Base-by-base conservation (phyloP, 106 monocot species). In the Dendrobium huoshanense region DNA sequence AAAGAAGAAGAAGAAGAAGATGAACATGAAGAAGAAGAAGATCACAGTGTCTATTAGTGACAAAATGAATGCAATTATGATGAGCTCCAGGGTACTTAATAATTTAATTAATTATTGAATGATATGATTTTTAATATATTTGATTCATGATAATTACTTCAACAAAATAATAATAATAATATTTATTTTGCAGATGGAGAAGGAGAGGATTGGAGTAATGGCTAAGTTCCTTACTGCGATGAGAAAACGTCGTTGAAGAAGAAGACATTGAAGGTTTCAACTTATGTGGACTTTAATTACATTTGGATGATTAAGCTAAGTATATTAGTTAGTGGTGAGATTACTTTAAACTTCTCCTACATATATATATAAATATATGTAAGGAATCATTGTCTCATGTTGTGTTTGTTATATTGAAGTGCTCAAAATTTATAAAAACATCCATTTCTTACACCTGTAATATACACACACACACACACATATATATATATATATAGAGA, bases 41-140 rank as follows among this genome's bases (percentile, higher is more conserved):
- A 20, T n/a, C 3, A 74, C 42, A 13, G 41, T 20, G 41, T 44
- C 74, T 0, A 1, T 74, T 44, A 19, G 74, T 20, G 42, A n/a
- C 74, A 74, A 74, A 11, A 74, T 74, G 42, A 74, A n/a, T 43
- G 74, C 74, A 20, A 44, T 74, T 44, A 74, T 74, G 74, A 74
- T 74, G 74, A 74, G 74, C 9, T 74, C 74, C 5, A 74, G 74
- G 74, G 74, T 74, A 42, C 20, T 43, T 43, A 5, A 9, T 44
- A 2, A 3, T 25, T 68, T 8, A 2, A 68, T 68, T 1, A 68
- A 68, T 20, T 31, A 68, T 9, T 68, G 25, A 29, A 31, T 31
- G 4, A 70, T 22, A n/a, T 56, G 20, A n/a, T 7, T 5, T 61
- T 61, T 5, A 7, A 61, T 61, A 16, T 61, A 56, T 45, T 45